Evolutionary conservation across 495 filamentous ascomycete genomes (phyloP), one percentile per base, ranked within the genome.

Genomic region (Aspergillus panamensis): DNA sequence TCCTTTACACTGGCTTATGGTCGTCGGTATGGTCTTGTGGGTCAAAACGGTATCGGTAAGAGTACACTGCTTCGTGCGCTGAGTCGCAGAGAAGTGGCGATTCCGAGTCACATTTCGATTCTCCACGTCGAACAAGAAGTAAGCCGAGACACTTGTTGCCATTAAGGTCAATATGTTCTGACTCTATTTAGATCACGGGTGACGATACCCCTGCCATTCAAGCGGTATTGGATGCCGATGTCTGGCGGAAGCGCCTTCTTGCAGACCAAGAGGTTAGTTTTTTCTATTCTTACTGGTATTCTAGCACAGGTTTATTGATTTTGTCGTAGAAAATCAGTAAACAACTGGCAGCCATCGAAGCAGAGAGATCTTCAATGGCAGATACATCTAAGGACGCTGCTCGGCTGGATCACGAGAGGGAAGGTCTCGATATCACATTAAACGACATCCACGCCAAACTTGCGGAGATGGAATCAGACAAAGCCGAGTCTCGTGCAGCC

Each of bases 11-110:
- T 99, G 60, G 89, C 94, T 2, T 97, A 94, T 73, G 91, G 95
- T 35, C 87, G 91, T 64, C 87, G 94, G 54, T 99, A 97, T 74
- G 95, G 94, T 85, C 81, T 97, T 50, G 94, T 97, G 55, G 94
- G 94, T 79, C 88, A 97, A 77, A 99, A 99, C 82, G 94, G 94
- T 91, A 92, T 99, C 55, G 94, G 94, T 80, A 99, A 99, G 83
- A 92, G 87, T 75, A 99, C 94, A 13, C 78, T 99, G 51, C 81
- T 99, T 49, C 81, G 93, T 48, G 94, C 95, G 8, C 75, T 99
- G 57, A 96, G 93, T 62, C 85, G 92, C 62, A 84, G 94, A 88
- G 94, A 99, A 68, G 80, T 99, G 48, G 82, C 94, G 9, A 88
- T 99, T 70, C 94, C 94, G 14, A 93, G 87, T 0, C 95, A 99